Base-by-base conservation (phyloP, 208 protist species). In the Crithidia fasciculata region DNA sequence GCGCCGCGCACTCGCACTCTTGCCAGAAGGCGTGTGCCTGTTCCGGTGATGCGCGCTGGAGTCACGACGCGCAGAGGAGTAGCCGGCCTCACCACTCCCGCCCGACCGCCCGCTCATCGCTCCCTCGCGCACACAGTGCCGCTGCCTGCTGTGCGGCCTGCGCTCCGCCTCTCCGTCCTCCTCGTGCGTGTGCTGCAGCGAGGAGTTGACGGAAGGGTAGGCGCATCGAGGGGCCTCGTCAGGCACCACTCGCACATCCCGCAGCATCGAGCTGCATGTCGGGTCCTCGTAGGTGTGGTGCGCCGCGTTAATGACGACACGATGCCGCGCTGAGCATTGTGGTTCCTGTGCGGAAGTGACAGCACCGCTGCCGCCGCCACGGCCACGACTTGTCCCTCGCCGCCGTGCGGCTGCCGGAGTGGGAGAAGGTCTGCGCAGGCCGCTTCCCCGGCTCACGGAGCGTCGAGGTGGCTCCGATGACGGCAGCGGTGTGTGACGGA, bases 241-340 rank as follows among this genome's bases (percentile, higher is more conserved):
- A 0, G 74, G 69, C 7, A 77, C 75, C 19, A 85, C 84, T 8
- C 92, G 86, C 12, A 92, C 84, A 62, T 95, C 92, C 37, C 92
- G 88, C 57, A 94, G 81, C 19, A 88, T 81, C n/a, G 92, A 96
- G 73, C 85, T 93, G 60, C 88, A 92, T 5, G 92, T 96, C 4
- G 92, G 92, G 57, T 95, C 90, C 19, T 82, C 80, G 79, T 95
- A 96, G 28, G 68, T 87, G 64, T 74, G 61, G 19, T 52, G 78
- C 13, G 44, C 60, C 7, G 41, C 56, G 12, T 18, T 19, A 57
- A 61, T 39, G 4, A 43, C 49, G 16, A 44, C 57, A 57, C 28
- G 44, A 5, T 56, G 8, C 15, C 53, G 69, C 8, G 52, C 28
- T 28, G 28, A 28, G 28, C 28, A 1, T 28, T 28, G 28, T 28